Base-by-base conservation (phyloP, 345 rosid species). In the Melastoma malabathricum region DNA sequence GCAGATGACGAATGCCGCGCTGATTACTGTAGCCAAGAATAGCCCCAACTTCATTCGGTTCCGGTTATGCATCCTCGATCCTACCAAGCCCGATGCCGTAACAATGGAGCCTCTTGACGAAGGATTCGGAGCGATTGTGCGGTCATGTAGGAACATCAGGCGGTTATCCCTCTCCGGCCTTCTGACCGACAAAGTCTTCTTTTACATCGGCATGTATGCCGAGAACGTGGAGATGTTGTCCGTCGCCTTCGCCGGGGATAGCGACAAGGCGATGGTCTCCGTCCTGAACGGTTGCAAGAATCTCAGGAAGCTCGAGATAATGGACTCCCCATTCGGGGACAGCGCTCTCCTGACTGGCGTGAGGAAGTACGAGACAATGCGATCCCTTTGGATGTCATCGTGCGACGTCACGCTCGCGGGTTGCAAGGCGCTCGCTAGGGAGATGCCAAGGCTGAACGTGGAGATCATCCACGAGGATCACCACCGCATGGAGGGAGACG, bases 361-460 rank as follows among this genome's bases (percentile, higher is more conserved):
- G 68, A 78, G 67, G 47, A 92, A 84, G 95, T 87, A 92, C 68
- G 93, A 87, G 60, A 79, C 97, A 82, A 92, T 92, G 98, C 97
- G 98, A 79, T 92, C 97, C 89, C 98, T 92, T 87, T 87, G 98
- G 98, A 92, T 92, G 97, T 92, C 98, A 64, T 82, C 98, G 53
- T 92, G 96, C 44, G 81, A 87, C 56, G 74, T 87, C 60, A 84
- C 98, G 60, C 84, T 92, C 5, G 94, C 79, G 59, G 95, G 82
- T 64, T 92, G 98, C 88, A 79, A 73, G 63, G 60, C 66, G 14
- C 72, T 92, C 7, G 94, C 97, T 0, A 60, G 58, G 76, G 60
- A 64, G 66, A 82, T 83, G 78, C 88, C 94, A 0, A 63, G 73
- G 72, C 80, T 92, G 41, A 92, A 73, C 4, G 94, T 92, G 51